phyloP scores from a whole-genome alignment of 169 alveolate genomes.

The Cryptosporidium xiaoi region DNA sequence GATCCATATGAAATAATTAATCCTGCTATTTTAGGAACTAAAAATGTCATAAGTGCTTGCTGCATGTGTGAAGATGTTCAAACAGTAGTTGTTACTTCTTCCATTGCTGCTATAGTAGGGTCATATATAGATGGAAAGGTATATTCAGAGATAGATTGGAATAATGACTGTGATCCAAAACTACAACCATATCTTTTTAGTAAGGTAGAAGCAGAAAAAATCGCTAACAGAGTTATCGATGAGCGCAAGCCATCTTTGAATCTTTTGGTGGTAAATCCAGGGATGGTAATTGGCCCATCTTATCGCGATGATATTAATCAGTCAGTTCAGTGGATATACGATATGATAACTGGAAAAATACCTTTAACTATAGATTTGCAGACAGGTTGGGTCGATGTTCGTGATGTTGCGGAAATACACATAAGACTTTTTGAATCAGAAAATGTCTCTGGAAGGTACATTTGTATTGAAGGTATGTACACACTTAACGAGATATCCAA shows the following conservation, averaged over 20 bases:
- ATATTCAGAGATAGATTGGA: conserved; percentile 68
- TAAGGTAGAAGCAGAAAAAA: conserved; percentile 57
- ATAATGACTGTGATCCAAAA: conserved; percentile 57
- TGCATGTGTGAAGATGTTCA: conserved; percentile 67
- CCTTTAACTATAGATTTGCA: conserved; percentile 43
- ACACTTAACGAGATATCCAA: conserved; percentile 44
- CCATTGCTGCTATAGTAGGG: conserved; percentile 69
- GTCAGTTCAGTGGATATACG: conserved; percentile 65
- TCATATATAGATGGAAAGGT: conserved; percentile 63
- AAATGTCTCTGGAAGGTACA: conserved; percentile 37
- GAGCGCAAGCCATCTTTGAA: conserved; percentile 36
- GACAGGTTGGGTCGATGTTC: conserved; percentile 70
- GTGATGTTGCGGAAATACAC: conserved; percentile 74
- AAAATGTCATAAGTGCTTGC: conserved; percentile 61
- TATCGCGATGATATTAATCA: conserved; percentile 64
- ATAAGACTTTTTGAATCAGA: conserved; percentile 57
- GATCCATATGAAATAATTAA: conserved; percentile 71
- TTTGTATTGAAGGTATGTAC: conserved; percentile 70
- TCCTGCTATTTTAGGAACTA: conserved; percentile 67
- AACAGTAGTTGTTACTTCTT: conserved; percentile 63
- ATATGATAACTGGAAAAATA: conserved; percentile 67
- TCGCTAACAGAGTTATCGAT: conserved; percentile 45
- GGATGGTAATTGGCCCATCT: conserved; percentile 73
- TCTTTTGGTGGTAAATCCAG: conserved; percentile 56
- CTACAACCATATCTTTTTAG: conserved; percentile 58